Conservation (phyloP, 257 asterid genomes). For the Primulina huaijiensis region DNA sequence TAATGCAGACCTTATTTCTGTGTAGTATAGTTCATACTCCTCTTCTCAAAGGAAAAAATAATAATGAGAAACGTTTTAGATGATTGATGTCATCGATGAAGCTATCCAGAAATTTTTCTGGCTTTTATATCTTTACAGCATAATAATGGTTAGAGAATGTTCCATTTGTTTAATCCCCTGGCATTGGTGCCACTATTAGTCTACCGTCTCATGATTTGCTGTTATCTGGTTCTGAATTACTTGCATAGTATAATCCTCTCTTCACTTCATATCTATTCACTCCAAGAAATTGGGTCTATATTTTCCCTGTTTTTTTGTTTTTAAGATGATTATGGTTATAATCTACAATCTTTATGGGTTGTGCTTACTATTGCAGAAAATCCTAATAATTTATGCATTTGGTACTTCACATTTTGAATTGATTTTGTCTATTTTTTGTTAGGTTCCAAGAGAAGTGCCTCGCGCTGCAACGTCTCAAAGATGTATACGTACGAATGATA, state of each 20-base stretch:
- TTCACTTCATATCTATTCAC: too few relatives aligned
- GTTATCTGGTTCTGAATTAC: not conserved
- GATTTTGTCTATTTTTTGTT: constrained; percentile 27
- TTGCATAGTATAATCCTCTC: not conserved
- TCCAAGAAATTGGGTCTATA: not conserved
- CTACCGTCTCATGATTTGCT: not conserved
- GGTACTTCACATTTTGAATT: constrained; percentile 18
- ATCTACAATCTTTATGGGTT: not conserved
- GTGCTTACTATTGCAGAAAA: not conserved
- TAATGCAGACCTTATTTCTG: not conserved
- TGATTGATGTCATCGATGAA: not conserved
- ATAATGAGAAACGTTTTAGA: not conserved
- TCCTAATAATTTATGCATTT: not conserved
- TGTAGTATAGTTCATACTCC: too few relatives aligned
- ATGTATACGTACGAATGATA: constrained; percentile 88
- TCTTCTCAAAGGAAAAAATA: not conserved
- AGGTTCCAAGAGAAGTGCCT: constrained; percentile 90
- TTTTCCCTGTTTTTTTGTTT: not conserved
- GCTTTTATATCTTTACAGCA: not conserved
- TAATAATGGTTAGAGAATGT: not conserved
- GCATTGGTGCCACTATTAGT: constrained; percentile 2
- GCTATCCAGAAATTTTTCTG: not conserved
- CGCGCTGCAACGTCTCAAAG: constrained; percentile 91
- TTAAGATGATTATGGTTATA: not conserved
- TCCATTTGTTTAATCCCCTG: not conserved